A percentile compares a stretch with the other conserved stretches of the same genome.
phyloP scores from a whole-genome alignment of 2,329 filamentous ascomycete species.

The Cladosporium cucumerinum region DNA sequence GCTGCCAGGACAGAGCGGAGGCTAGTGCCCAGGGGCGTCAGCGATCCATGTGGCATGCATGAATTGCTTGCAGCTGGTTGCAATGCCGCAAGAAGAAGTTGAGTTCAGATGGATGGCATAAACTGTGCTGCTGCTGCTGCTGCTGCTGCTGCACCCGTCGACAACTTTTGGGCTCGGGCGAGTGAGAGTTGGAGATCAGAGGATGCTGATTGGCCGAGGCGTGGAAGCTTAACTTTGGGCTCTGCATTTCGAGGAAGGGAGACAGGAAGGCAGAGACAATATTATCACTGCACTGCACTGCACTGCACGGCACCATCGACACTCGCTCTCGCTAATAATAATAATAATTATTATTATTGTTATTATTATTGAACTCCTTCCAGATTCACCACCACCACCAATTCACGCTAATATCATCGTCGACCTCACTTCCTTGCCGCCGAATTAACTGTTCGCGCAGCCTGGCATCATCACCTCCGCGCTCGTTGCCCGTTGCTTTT shows the following conservation, averaged over 20 bases:
- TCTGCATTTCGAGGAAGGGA: not conserved
- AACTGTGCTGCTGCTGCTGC: not conserved
- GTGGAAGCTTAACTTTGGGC: not conserved
- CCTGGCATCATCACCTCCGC: not conserved
- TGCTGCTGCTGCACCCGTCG: not conserved
- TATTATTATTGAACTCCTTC: not conserved
- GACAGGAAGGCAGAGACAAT: not conserved
- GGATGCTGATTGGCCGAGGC: not conserved
- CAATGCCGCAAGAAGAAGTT: conserved; percentile 7
- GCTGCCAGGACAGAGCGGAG: conserved; percentile 28
- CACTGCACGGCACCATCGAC: too few relatives aligned
- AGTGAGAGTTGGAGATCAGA: not conserved
- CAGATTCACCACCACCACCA: not conserved
- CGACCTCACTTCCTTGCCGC: not conserved
- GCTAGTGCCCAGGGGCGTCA: conserved; percentile 35
- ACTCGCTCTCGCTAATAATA: not conserved
- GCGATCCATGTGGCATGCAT: conserved; percentile 35
- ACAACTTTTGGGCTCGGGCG: not conserved
- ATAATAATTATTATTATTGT: too few relatives aligned
- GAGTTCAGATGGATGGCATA: not conserved
- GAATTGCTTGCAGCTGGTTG: conserved; percentile 8
- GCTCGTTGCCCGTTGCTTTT: not conserved
- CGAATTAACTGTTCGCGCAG: not conserved
- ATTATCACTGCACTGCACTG: not conserved
- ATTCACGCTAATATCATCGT: not conserved